phyloP scores from a whole-genome alignment of 1,284 basidiomycete species.

The Mycena citricolor region DNA sequence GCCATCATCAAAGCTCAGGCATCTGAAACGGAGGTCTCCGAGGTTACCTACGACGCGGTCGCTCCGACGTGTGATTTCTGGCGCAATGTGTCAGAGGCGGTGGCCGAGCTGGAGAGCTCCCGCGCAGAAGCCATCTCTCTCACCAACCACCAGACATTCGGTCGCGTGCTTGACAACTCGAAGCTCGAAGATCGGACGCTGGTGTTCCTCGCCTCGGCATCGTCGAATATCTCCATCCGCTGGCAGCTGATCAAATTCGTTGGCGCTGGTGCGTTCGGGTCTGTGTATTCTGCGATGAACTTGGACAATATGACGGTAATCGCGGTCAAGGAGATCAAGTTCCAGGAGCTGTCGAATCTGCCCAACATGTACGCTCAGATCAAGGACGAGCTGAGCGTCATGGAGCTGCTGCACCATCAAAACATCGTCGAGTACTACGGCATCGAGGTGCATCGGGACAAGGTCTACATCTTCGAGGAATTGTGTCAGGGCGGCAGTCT shows the following conservation, averaged over 20 bases:
- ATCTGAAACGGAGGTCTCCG: constrained; percentile 42
- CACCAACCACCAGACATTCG: constrained; percentile 77
- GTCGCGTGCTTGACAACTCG: constrained; percentile 89
- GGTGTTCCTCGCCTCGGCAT: constrained; percentile 88
- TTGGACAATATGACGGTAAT: constrained; percentile 95
- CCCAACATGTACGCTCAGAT: constrained; percentile 91
- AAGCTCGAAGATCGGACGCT: constrained; percentile 89
- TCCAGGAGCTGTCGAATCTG: constrained; percentile 86
- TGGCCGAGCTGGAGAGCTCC: constrained; percentile 64
- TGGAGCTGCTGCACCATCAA: constrained; percentile 98
- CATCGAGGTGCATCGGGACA: constrained; percentile 98
- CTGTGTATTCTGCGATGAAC: constrained; percentile 98
- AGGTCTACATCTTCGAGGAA: constrained; percentile 99
- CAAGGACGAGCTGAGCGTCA: constrained; percentile 95
- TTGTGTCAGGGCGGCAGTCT: constrained; percentile 97
- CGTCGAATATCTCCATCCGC: constrained; percentile 92
- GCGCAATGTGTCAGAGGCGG: constrained; percentile 62
- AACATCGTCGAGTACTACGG: constrained; percentile 99
- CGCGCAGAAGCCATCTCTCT: constrained; percentile 56
- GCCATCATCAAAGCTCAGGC: constrained; percentile 66
- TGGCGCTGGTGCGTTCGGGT: constrained; percentile 95
- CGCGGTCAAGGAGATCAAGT: constrained; percentile 99
- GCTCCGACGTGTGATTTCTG: constrained; percentile 68
- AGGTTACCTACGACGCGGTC: constrained; percentile 50
- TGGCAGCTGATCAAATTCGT: constrained; percentile 99